Evolutionary conservation across 148 eudicot genomes (phyloP).

Genomic region (Dianthus caryophyllus): DNA sequence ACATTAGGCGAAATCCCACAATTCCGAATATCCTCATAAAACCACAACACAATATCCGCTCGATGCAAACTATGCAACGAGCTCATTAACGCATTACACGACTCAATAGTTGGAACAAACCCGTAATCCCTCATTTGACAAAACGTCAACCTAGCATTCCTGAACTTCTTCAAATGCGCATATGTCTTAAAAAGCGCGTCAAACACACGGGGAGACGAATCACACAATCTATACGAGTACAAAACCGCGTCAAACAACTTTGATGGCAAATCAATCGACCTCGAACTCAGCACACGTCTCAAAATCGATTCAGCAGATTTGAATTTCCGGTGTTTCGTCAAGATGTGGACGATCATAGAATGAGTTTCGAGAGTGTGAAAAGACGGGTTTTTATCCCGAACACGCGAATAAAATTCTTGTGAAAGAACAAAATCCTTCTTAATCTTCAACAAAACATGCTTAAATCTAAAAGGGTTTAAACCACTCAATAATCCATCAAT

Average conservation of each 20-base stretch:
- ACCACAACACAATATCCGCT: conserved; percentile 43
- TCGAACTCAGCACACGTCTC: conserved; percentile 29
- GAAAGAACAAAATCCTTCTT: conserved; percentile 69
- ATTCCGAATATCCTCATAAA: conserved; percentile 44
- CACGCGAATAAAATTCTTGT: conserved; percentile 71
- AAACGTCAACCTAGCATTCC: conserved; percentile 50
- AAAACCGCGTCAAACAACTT: conserved; percentile 49
- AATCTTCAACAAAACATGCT: conserved; percentile 67
- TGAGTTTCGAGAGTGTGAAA: conserved; percentile 51
- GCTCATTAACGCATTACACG: conserved; percentile 70
- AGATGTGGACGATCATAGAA: conserved; percentile 63
- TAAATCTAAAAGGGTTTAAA: conserved; percentile 50
- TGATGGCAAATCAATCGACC: conserved; percentile 27
- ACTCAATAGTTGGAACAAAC: conserved; percentile 62
- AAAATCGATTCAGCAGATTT: conserved; percentile 58
- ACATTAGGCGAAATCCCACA: conserved; percentile 49
- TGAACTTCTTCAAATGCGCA: conserved; percentile 61
- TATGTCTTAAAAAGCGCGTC: conserved; percentile 60
- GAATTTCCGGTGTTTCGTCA: conserved; percentile 58
- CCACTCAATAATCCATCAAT: conserved; percentile 40
- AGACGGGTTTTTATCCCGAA: conserved; percentile 38
- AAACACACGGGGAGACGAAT: conserved; percentile 69
- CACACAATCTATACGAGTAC: conserved; percentile 60
- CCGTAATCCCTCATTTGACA: conserved; percentile 62
- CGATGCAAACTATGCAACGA: conserved; percentile 48